Evolutionary conservation across 768 basidiomycete genomes (phyloP).

Genomic region (Kwoniella mangroviensis): DNA sequence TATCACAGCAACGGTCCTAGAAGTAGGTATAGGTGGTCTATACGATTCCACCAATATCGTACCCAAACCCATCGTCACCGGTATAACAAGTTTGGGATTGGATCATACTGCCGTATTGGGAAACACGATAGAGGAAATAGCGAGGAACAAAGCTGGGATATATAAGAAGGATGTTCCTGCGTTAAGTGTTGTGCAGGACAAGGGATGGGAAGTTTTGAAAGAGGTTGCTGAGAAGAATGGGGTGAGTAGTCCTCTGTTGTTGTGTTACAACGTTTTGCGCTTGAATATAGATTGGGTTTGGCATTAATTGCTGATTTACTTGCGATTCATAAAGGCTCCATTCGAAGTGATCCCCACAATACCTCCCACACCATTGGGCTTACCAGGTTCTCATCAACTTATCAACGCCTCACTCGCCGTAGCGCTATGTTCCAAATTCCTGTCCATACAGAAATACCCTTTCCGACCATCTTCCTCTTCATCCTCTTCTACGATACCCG

Average conservation of each 20-base stretch:
- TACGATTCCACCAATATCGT: constrained; percentile 97
- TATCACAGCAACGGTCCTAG: constrained; percentile 88
- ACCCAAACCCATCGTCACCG: constrained; percentile 85
- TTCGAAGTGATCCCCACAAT: constrained; percentile 68
- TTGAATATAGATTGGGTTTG: neutral
- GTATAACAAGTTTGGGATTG: constrained; percentile 85
- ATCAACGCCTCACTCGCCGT: constrained; percentile 88
- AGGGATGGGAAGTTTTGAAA: constrained; percentile 69
- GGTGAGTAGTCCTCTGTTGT: constrained; percentile 59
- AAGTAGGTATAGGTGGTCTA: constrained; percentile 93
- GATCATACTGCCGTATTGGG: constrained; percentile 90
- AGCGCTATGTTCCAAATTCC: constrained; percentile 70
- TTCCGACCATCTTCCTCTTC: constrained; percentile 1
- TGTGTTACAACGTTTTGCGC: neutral
- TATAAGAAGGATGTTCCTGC: constrained; percentile 91
- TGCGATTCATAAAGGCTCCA: constrained; percentile 18
- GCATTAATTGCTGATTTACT: neutral
- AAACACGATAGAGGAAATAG: constrained; percentile 84
- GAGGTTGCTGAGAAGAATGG: constrained; percentile 70
- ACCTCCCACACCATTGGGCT: constrained; percentile 66
- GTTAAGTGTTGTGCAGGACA: constrained; percentile 72
- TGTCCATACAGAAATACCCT: constrained; percentile 59
- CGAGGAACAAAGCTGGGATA: constrained; percentile 94
- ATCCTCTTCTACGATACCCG: constrained; percentile 60
- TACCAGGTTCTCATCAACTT: constrained; percentile 82